Conservation (phyloP, 2,329 filamentous ascomycete species). For the Pseudovirgaria hyperparasitica region DNA sequence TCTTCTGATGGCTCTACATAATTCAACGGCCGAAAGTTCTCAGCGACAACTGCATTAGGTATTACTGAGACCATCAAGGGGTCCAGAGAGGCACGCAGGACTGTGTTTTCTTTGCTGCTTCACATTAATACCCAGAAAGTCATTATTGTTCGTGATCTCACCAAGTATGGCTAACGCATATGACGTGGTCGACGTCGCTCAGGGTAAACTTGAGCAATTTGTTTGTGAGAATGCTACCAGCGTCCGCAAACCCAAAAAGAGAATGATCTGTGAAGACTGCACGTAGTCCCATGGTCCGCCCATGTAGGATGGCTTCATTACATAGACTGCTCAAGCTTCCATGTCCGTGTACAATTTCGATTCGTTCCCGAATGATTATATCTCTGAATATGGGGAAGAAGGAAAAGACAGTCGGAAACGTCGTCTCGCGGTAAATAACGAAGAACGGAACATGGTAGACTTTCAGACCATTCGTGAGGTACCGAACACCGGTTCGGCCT, state of each 20-base stretch:
- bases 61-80: constrained; percentile 97
- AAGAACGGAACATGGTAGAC: constrained; percentile 97
- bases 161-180: constrained; percentile 98
- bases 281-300: constrained; percentile 85
- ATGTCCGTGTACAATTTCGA: constrained; percentile 98
- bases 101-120: constrained; percentile 87
- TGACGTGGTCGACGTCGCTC: constrained; percentile 95
- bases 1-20: constrained; percentile 12
- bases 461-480: constrained; percentile 94
- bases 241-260: constrained; percentile 93
- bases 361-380: constrained; percentile 84
- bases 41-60: constrained; percentile 91
- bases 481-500: constrained; percentile 81
- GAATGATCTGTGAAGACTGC: constrained; percentile 98
- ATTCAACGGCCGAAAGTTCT: constrained; percentile 74
- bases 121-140: constrained; percentile 7
- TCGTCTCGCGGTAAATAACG: constrained; percentile 85
- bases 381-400: constrained; percentile 98
- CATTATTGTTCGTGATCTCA: constrained; percentile 21
- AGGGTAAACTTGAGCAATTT: constrained; percentile 92
- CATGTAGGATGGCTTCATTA: constrained; percentile 89
- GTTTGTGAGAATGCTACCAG: constrained; percentile 89
- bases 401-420: constrained; percentile 94
- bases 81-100: constrained; percentile 84
- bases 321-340: constrained; percentile 85